A percentile compares a stretch with the other conserved stretches of the same genome.
Conservation (phyloP, 139 green algal genomes). For the Astrephomene gubernaculifera region DNA sequence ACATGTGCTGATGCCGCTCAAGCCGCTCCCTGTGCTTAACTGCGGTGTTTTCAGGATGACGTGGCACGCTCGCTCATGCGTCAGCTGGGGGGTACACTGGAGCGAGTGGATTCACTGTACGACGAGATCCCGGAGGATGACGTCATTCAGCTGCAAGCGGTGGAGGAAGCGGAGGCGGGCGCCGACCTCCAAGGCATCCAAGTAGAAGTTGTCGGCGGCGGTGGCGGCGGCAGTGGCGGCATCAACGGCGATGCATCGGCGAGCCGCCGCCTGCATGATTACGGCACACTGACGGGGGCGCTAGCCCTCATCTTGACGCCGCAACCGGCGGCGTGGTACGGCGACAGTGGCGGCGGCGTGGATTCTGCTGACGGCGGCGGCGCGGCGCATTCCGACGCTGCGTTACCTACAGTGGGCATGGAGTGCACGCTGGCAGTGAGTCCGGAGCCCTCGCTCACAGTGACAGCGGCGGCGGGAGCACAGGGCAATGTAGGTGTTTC, state of each 20-base stretch:
- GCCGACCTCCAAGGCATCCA: too few species aligned
- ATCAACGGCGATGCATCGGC: neutral
- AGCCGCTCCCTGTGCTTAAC: neutral
- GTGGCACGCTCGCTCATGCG: constrained; percentile 30
- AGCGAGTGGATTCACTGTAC: neutral
- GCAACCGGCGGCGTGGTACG: constrained; percentile 20
- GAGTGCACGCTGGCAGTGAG: neutral
- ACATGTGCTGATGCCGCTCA: neutral
- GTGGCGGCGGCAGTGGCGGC: neutral
- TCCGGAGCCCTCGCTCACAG: neutral
- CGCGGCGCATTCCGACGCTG: constrained; percentile 24
- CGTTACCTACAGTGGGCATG: constrained; percentile 5
- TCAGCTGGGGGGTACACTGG: neutral
- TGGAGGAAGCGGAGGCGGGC: neutral
- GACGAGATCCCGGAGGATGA: neutral
- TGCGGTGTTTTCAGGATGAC: too few species aligned
- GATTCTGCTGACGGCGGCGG: too few species aligned
- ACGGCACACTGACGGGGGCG: neutral
- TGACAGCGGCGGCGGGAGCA: neutral
- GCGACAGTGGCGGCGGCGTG: neutral
- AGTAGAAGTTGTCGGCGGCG: too few species aligned
- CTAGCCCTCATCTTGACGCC: constrained; percentile 23
- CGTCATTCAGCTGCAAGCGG: neutral
- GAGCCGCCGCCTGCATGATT: neutral
- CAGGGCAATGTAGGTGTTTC: too few species aligned